A percentile compares a stretch with the other conserved stretches of the same genome.
These are phyloP conservation scores for Globisporangium canariense DNA, from an alignment of 352 stramenopile species.

Conservation along the genomic window DNA sequence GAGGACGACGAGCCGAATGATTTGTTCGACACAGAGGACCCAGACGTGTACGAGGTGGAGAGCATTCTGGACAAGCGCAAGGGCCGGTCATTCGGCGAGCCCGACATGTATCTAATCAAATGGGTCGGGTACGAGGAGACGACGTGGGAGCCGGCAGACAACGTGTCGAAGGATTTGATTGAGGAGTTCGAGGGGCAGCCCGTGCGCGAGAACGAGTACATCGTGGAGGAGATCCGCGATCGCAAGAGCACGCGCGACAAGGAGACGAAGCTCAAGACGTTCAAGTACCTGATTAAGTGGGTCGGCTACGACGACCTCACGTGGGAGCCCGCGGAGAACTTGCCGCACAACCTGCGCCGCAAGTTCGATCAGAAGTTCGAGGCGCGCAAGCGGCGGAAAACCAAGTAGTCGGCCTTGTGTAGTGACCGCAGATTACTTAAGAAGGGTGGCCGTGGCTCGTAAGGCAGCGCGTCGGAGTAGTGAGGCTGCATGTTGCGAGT, in stretches of 20 bases:
- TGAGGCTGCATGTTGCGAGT: not conserved
- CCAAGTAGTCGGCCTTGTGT: not conserved
- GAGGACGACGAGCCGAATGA: conserved; percentile 72
- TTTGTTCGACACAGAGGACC: conserved; percentile 74
- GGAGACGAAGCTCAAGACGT: conserved; percentile 60
- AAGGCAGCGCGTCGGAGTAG: not conserved
- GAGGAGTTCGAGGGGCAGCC: conserved; percentile 73
- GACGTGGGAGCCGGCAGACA: conserved; percentile 72
- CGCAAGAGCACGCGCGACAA: conserved; percentile 59
- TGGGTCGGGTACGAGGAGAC: conserved; percentile 80
- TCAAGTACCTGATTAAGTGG: conserved; percentile 86
- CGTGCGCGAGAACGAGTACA: conserved; percentile 76
- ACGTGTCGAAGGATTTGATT: conserved; percentile 78
- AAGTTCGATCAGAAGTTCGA: conserved; percentile 82
- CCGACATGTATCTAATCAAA: conserved; percentile 76
- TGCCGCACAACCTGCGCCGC: conserved; percentile 71
- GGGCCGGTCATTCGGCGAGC: conserved; percentile 41
- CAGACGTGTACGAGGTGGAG: conserved; percentile 83
- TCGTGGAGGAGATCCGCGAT: conserved; percentile 69
- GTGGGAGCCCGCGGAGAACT: conserved; percentile 74
- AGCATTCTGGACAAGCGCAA: conserved; percentile 58
- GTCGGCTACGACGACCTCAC: conserved; percentile 79
- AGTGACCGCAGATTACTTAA: not conserved
- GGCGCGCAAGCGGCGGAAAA: conserved; percentile 19
- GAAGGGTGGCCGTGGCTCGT: not conserved